Evolutionary conservation across 2,329 filamentous ascomycete genomes (phyloP), one percentile per base, ranked within the genome.

Genomic region (Arthroderma sp.): DNA sequence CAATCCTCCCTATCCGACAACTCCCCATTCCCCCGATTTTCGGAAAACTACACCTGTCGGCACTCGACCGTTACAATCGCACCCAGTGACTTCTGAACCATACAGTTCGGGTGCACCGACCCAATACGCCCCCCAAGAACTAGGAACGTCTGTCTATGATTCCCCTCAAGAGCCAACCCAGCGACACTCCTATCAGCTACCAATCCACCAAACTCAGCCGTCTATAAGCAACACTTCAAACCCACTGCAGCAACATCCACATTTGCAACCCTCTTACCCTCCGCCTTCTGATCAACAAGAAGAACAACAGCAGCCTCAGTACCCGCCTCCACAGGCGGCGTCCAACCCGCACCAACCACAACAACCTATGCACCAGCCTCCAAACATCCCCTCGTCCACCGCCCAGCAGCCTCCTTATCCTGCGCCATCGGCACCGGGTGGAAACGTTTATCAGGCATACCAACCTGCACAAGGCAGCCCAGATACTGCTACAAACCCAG

Each of bases 81-180:
- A 44, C 31, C 64, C 63, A 43, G 71, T 73, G 48, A 65, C 70
- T 47, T 74, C 75, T 47, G 62, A 66, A 44, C 37, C 72, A 61
- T 60, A 70, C 62, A 30, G 33, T 6, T 39, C 36, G 39, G 44
- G 66, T 62, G 47, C 64, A 57, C 43, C 49, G 60, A 61, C 51
- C 63, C 61, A 67, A 46, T 76, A 75, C 46, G 76, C 74, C 10
- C 78, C 83, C 0, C 84, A 88, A 62, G 84, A 89, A 64, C 69
- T 89, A 39, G 81, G 83, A 28, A 86, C 83, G 0, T 83, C 82
- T 1, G 77, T 77, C 6, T 88, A 87, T 56, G 82, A 87, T 61
- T 83, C 82, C 3, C 83, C 83, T 36, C 72, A 83, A 34, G 75
- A 66, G 15, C 43, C 51, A 43, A 47, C 49, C 32, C 54, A 60